Conservation (phyloP, 257 asterid genomes). For the Scutellaria barbata region DNA sequence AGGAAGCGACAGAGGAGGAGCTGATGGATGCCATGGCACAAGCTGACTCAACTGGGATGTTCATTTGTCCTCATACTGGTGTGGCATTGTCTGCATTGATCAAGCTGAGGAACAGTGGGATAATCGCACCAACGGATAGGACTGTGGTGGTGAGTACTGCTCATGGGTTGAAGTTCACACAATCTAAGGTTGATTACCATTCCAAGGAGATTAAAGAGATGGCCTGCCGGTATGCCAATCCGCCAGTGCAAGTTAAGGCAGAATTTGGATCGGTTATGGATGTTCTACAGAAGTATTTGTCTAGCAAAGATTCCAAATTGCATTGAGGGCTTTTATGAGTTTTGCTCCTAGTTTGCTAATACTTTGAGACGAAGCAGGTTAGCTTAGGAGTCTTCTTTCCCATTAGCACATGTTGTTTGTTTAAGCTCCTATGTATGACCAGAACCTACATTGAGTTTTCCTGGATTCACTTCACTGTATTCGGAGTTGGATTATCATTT, state of each 20-base stretch:
- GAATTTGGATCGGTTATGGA: slow-evolving; percentile 95
- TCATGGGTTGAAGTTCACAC: slow-evolving; percentile 87
- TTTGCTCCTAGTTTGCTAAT: slow-evolving; percentile 35
- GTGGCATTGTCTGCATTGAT: slow-evolving; percentile 78
- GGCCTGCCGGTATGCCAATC: slow-evolving; percentile 78
- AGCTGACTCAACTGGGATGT: slow-evolving; percentile 95
- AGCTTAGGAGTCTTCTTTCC: slow-evolving; percentile 36
- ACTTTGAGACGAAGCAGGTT: slow-evolving; percentile 26
- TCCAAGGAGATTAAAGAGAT: slow-evolving; percentile 70
- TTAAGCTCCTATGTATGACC: slow-evolving; percentile 28
- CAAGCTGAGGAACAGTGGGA: slow-evolving; percentile 75
- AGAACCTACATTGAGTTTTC: slow-evolving; percentile 30
- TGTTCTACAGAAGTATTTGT: slow-evolving; percentile 73
- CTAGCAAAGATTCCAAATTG: slow-evolving; percentile 58
- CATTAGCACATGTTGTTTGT: slow-evolving; percentile 18
- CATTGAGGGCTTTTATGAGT: slow-evolving; percentile 39
- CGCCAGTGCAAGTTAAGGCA: slow-evolving; percentile 81
- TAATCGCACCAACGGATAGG: slow-evolving; percentile 66
- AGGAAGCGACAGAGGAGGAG: slow-evolving; percentile 93
- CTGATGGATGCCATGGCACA: slow-evolving; percentile 91
- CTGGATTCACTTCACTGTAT: slow-evolving; percentile 27
- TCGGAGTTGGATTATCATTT: slow-evolving; percentile 30
- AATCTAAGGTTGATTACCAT: slow-evolving; percentile 79
- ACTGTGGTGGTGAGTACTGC: slow-evolving; percentile 93
- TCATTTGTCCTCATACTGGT: slow-evolving; percentile 90